Evolutionary conservation across 75 land plant species (phyloP), one percentile per base, ranked within the genome.

Genomic region (Cryptomeria japonica): DNA sequence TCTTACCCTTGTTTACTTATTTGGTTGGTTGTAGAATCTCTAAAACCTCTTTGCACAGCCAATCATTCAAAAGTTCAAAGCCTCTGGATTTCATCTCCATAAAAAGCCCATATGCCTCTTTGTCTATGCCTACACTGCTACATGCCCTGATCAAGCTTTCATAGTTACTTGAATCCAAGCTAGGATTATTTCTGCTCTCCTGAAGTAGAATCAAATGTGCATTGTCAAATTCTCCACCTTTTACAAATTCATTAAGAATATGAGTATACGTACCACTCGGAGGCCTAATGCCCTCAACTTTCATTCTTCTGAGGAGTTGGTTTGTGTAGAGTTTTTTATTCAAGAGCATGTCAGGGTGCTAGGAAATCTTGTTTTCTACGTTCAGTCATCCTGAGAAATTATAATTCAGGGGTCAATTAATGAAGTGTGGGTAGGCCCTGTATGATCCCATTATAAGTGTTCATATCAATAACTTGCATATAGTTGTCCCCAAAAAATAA

Each of bases 21-120:
- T 76, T 89, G 5, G 28, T 83, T 76, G 34, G 38, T 87, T 89
- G 46, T 89, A 94, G 96, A 88, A 87, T 79, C 82, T 79, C 28
- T 25, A 39, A 39, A 79, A 38, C 82, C 82, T 79, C 42, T 9
- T 39, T 39, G 82, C 11, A 39, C n/a, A 79, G 42, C 25, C 19
- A 46, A 22, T 79, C 46, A 41, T 36, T n/a, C 46, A 79, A 11
- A 39, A 41, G 82, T 10, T 79, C 28, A 46, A 79, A 22, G 22
- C 42, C 38, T 46, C 9, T 79, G 0, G 82, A 22, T 79, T 79
- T 79, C 46, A 34, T 79, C 39, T 79, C 82, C 44, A 15, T 79
- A 22, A 39, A 39, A 79, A 79, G 82, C 10, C 7, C 11, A 22
- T 22, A 19, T 5, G 82, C 82, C 28, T 39, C 82, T 41, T 79